Percentiles rank a stretch among this genome's conserved stretches.
Evolutionary conservation across 768 basidiomycete genomes (phyloP).

Genomic region (Russula griseocarnosa): DNA sequence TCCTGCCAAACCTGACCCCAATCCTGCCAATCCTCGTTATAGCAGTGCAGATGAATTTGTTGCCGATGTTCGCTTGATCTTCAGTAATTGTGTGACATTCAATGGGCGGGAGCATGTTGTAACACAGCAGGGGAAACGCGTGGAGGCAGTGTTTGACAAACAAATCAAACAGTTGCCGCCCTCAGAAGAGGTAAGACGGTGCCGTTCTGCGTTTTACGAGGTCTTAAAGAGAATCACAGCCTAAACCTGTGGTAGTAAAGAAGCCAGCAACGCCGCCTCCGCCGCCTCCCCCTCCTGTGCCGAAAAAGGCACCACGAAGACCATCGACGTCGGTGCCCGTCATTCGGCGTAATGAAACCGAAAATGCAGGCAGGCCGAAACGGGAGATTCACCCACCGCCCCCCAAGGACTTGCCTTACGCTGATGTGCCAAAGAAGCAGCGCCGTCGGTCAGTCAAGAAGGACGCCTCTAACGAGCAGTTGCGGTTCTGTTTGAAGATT

Average conservation of each 20-base stretch:
- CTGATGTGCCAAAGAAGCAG: constrained; percentile 66
- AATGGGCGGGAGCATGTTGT: constrained; percentile 90
- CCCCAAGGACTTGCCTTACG: constrained; percentile 84
- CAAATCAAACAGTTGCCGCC: constrained; percentile 79
- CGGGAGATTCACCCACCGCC: constrained; percentile 97
- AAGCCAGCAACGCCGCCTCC: constrained; percentile 36
- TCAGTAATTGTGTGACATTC: constrained; percentile 84
- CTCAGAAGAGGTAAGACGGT: constrained; percentile 60
- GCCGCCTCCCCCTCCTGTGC: constrained; percentile 42
- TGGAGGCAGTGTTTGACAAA: constrained; percentile 86
- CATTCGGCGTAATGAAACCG: constrained; percentile 72
- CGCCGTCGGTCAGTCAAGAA: constrained; percentile 56
- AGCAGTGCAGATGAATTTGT: constrained; percentile 73
- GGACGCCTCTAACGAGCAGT: constrained; percentile 76
- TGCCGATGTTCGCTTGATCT: constrained; percentile 80
- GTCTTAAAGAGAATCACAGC: constrained; percentile 34
- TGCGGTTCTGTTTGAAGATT: constrained; percentile 76
- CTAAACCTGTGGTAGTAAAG: constrained; percentile 45
- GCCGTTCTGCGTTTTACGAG: not conserved
- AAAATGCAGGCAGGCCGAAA: constrained; percentile 75
- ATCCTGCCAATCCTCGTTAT: constrained; percentile 73
- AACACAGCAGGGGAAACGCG: constrained; percentile 69
- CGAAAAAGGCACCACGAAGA: constrained; percentile 54
- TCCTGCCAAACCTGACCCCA: constrained; percentile 68
- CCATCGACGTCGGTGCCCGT: constrained; percentile 78